Percentiles rank a stretch among this genome's conserved stretches.
Evolutionary conservation across 2,329 filamentous ascomycete species (phyloP).

Genomic region (Nannizzia gypsea): DNA sequence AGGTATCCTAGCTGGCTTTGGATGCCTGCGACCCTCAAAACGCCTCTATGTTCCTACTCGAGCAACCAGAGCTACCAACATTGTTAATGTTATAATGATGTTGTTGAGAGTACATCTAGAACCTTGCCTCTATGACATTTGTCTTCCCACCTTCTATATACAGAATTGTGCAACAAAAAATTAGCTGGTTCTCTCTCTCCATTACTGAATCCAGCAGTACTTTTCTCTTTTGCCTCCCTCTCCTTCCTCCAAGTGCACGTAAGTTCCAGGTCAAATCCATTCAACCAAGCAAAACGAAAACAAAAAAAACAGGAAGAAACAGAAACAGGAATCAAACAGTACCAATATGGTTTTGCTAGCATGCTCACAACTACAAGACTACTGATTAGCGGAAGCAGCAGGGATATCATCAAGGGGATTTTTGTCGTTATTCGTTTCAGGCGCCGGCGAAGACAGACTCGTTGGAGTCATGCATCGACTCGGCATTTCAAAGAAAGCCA

Average conservation of each 20-base stretch:
- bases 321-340: not conserved
- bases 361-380: not conserved
- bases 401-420: conserved; percentile 1
- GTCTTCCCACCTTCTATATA: conserved; percentile 1
- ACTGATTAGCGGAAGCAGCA: not conserved
- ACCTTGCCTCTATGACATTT: not conserved
- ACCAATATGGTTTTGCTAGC: not conserved
- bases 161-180: not conserved
- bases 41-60: not conserved
- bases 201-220: conserved; percentile 3
- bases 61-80: not conserved
- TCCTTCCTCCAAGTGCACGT: not conserved
- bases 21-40: not conserved
- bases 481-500: conserved; percentile 53
- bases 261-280: not conserved
- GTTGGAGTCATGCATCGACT: conserved; percentile 9
- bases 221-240: not conserved
- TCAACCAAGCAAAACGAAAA: not conserved
- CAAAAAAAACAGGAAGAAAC: not conserved
- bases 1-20: not conserved
- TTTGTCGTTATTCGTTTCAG: not conserved
- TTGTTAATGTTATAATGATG: not conserved
- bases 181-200: not conserved
- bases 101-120: conserved; percentile 1
- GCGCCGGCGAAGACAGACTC: not conserved